phyloP scores from a whole-genome alignment of 495 filamentous ascomycete species.

The Lasiosphaeria hispida region DNA sequence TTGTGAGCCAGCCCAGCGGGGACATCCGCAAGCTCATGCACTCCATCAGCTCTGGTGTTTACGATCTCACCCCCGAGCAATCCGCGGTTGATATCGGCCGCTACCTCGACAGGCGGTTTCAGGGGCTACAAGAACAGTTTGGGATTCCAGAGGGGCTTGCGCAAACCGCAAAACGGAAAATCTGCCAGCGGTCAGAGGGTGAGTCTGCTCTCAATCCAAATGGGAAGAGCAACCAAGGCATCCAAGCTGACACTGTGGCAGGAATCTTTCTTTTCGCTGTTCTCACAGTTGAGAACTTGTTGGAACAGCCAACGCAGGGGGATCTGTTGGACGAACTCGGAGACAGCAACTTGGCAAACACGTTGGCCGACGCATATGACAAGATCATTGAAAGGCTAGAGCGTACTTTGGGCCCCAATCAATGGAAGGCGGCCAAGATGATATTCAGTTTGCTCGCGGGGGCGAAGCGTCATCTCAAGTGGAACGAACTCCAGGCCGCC shows the following conservation, averaged over 20 bases:
- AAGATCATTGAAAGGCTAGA: conserved; percentile 39
- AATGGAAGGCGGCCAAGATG: conserved; percentile 31
- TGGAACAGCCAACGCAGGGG: conserved; percentile 27
- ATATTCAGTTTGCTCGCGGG: conserved; percentile 46
- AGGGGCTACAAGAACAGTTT: conserved; percentile 29
- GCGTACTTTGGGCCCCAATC: conserved; percentile 7
- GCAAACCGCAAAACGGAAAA: conserved; percentile 10
- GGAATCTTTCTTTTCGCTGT: conserved; percentile 52
- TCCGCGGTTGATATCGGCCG: conserved; percentile 31
- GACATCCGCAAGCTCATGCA: conserved; percentile 32
- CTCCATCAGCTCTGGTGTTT: conserved; percentile 16
- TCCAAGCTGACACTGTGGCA: conserved; percentile 18
- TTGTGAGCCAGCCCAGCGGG: conserved; percentile 40
- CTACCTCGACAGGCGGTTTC: conserved; percentile 24
- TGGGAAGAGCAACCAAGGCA: too few relatives aligned
- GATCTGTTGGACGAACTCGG: conserved; percentile 33
- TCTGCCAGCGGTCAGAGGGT: conserved; percentile 10
- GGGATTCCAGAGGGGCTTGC: conserved; percentile 16
- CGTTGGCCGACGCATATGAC: conserved; percentile 41
- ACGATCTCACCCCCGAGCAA: conserved; percentile 24
- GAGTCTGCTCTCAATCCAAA: too few relatives aligned
- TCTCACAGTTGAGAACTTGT: conserved; percentile 44
- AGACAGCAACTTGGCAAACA: conserved; percentile 32
- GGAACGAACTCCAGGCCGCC: conserved; percentile 47
- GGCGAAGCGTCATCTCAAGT: conserved; percentile 44